A percentile compares a stretch with the other conserved stretches of the same genome.
Evolutionary conservation across 2,329 filamentous ascomycete genomes (phyloP).

Genomic region (Colletotrichum sp.): DNA sequence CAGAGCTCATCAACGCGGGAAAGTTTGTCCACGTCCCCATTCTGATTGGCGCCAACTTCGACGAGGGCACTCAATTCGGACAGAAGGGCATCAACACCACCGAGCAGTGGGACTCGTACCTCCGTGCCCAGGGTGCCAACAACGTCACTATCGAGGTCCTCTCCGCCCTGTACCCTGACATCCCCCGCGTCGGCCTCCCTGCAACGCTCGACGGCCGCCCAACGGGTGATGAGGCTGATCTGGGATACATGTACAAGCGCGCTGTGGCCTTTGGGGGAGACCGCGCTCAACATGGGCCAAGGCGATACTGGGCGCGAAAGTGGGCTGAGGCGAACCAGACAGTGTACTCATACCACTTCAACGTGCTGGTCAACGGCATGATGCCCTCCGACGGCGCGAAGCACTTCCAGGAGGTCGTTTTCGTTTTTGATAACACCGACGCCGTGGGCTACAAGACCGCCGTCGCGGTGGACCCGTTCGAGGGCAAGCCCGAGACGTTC

Average conservation of each 20-base stretch:
- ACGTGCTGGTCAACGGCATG: conserved; percentile 34
- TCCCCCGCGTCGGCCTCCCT: conserved; percentile 53
- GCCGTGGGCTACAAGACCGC: conserved; percentile 55
- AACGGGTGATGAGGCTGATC: conserved; percentile 24
- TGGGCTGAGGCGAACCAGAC: conserved; percentile 53
- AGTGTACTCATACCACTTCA: conserved; percentile 60
- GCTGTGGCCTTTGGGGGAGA: conserved; percentile 61
- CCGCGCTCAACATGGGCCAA: conserved; percentile 57
- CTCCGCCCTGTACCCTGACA: conserved; percentile 54
- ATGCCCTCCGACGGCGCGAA: conserved; percentile 25
- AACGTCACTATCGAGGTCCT: conserved; percentile 36
- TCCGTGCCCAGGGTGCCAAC: conserved; percentile 31
- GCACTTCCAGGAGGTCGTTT: conserved; percentile 34
- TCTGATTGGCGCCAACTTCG: conserved; percentile 67
- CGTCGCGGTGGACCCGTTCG: conserved; percentile 45
- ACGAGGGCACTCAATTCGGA: conserved; percentile 66
- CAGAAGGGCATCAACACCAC: conserved; percentile 59
- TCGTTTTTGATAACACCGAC: conserved; percentile 55
- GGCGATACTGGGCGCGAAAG: conserved; percentile 56
- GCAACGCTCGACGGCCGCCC: conserved; percentile 39
- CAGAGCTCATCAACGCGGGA: conserved; percentile 58
- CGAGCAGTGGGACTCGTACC: conserved; percentile 51
- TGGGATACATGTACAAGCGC: conserved; percentile 58
- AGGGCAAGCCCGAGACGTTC: conserved; percentile 44
- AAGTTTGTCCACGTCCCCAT: conserved; percentile 69